A percentile compares a stretch with the other conserved stretches of the same genome.
Evolutionary conservation across 176 grass and related monocot genomes (phyloP).

Genomic region (Juncus effusus): DNA sequence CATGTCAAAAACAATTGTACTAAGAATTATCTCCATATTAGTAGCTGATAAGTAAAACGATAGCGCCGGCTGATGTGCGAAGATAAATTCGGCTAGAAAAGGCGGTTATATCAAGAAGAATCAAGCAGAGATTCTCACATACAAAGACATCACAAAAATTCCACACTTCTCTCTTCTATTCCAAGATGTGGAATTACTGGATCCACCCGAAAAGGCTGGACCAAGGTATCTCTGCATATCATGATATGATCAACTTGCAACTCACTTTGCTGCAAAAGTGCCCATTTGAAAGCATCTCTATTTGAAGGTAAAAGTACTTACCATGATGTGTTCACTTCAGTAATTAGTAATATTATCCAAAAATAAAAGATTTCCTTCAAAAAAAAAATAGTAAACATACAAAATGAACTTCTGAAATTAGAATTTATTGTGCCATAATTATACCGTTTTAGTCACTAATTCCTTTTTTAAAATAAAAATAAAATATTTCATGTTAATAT

Average conservation of each 20-base stretch:
- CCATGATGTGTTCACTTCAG: too few species aligned
- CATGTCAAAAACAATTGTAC: too few species aligned
- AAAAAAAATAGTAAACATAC: too few species aligned
- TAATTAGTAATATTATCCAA: too few species aligned
- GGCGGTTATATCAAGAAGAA: neutral
- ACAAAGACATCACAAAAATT: slow-evolving; percentile 24
- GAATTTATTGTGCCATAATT: too few species aligned
- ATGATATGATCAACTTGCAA: slow-evolving; percentile 13
- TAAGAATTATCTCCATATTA: too few species aligned
- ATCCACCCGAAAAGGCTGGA: slow-evolving; percentile 31
- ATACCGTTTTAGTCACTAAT: too few species aligned
- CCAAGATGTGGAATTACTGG: slow-evolving; percentile 28
- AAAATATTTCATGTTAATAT: too few species aligned
- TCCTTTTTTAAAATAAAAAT: too few species aligned
- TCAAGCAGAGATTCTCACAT: slow-evolving; percentile 10
- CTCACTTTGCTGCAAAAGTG: slow-evolving; percentile 17
- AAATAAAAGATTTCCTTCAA: too few species aligned
- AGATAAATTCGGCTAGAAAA: slow-evolving; percentile 21
- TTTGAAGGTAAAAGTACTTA: neutral
- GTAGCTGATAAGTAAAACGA: neutral
- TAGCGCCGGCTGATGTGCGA: neutral
- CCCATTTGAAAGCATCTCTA: slow-evolving; percentile 11
- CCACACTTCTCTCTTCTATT: slow-evolving; percentile 24
- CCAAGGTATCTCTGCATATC: slow-evolving; percentile 30
- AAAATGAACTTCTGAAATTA: too few species aligned